phyloP scores from a whole-genome alignment of 2,329 filamentous ascomycete species.

The Fusarium abutilonis region DNA sequence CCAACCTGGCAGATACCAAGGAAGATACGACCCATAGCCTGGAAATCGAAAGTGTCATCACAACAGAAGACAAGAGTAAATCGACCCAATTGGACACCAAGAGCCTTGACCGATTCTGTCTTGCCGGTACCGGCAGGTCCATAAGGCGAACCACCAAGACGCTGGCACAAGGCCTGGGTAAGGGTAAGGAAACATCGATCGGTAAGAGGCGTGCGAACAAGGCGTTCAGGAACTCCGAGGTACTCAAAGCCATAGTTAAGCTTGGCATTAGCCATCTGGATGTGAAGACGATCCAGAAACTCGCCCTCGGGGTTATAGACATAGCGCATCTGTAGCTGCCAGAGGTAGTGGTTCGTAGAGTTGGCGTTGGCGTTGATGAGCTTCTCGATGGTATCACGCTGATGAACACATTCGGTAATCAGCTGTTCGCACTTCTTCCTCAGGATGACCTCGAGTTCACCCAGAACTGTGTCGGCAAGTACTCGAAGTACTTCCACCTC shows the following conservation, averaged over 20 bases:
- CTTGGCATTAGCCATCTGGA: slow-evolving; percentile 97
- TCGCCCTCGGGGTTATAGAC: slow-evolving; percentile 86
- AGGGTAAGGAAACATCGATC: slow-evolving; percentile 98
- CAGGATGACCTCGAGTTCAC: slow-evolving; percentile 85
- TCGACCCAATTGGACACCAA: slow-evolving; percentile 93
- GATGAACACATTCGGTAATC: slow-evolving; percentile 98
- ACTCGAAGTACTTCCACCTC: slow-evolving; percentile 87
- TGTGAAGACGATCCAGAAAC: slow-evolving; percentile 80
- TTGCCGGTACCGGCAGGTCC: slow-evolving; percentile 98
- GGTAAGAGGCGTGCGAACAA: slow-evolving; percentile 95
- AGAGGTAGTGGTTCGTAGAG: slow-evolving; percentile 83
- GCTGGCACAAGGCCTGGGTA: slow-evolving; percentile 93
- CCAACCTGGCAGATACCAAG: slow-evolving; percentile 98
- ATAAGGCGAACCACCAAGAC: slow-evolving; percentile 95
- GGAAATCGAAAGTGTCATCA: slow-evolving; percentile 99
- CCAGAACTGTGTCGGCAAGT: slow-evolving; percentile 87
- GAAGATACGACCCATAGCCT: slow-evolving; percentile 99
- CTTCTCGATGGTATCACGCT: slow-evolving; percentile 91
- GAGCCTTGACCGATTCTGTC: slow-evolving; percentile 97
- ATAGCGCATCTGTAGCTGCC: slow-evolving; percentile 98
- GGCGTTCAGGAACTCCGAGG: slow-evolving; percentile 91
- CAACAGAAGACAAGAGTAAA: slow-evolving; percentile 99
- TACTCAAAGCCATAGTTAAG: slow-evolving; percentile 99
- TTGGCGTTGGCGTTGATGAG: slow-evolving; percentile 79
- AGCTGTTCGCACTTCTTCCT: slow-evolving; percentile 98